These are phyloP conservation scores for Vitis hybrid DNA, from an alignment of 177 flowering plant genomes.

Conservation along the genomic window DNA sequence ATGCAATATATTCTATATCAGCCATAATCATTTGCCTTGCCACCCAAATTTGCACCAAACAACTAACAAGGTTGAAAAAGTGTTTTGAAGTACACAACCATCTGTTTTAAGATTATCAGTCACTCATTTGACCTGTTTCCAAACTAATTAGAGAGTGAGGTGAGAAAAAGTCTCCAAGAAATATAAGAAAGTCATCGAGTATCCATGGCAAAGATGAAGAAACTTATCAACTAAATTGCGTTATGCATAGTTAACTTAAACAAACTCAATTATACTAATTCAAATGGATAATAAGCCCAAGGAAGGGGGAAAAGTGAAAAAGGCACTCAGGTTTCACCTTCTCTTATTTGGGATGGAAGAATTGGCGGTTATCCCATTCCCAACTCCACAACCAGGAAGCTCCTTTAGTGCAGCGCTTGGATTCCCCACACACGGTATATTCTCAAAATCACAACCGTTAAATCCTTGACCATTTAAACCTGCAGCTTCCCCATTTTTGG, in stretches of 20 bases:
- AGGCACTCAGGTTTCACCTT: constrained; percentile 37
- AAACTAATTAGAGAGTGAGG: too few relatives aligned
- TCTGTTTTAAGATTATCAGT: too few relatives aligned
- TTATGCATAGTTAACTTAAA: neutral
- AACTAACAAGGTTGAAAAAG: too few relatives aligned
- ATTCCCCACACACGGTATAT: constrained; percentile 55
- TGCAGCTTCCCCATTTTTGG: constrained; percentile 36
- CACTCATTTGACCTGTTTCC: too few relatives aligned
- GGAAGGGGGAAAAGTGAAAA: neutral
- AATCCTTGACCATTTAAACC: constrained; percentile 48
- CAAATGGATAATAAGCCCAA: neutral
- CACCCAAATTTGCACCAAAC: too few relatives aligned
- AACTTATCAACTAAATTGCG: too few relatives aligned
- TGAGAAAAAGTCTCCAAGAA: too few relatives aligned
- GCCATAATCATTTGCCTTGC: too few relatives aligned
- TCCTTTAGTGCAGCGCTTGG: constrained; percentile 36
- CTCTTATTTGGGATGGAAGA: constrained; percentile 42
- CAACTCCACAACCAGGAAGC: constrained; percentile 43
- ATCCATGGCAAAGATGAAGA: too few relatives aligned
- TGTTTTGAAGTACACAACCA: too few relatives aligned
- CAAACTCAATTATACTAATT: neutral
- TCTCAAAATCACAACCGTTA: constrained; percentile 62
- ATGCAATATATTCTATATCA: too few relatives aligned
- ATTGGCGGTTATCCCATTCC: constrained; percentile 24
- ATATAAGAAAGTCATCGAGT: too few relatives aligned